Evolutionary conservation across 345 rosid genomes (phyloP).

Genomic region (Aurinia saxatilis): DNA sequence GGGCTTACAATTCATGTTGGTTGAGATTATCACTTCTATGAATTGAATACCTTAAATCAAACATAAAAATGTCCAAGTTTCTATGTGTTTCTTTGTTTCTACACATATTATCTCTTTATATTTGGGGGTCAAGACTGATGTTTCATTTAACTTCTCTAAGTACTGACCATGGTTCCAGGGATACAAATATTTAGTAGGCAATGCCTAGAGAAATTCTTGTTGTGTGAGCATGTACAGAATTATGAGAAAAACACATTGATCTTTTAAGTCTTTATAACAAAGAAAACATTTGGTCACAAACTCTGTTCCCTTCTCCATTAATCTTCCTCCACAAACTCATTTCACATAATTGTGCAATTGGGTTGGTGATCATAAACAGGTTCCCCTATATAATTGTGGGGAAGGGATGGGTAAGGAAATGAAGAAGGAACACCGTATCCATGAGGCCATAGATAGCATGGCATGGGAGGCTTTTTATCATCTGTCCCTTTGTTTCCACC

Average conservation of each 20-base stretch:
- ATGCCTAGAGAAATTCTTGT: no score
- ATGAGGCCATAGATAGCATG: conserved; percentile 16
- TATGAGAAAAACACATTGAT: not conserved
- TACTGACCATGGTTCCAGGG: no score
- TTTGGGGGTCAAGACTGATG: no score
- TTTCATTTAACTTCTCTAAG: no score
- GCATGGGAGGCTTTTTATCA: not conserved
- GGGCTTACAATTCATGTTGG: no score
- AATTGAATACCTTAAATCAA: no score
- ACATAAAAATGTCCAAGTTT: no score
- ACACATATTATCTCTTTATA: no score
- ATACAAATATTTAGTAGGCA: no score
- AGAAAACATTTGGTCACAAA: not conserved
- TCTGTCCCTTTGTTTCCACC: not conserved
- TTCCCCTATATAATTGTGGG: conserved; percentile 7
- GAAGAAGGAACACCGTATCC: conserved; percentile 25
- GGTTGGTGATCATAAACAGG: conserved; percentile 25
- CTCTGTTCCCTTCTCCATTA: not conserved
- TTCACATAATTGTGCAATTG: conserved; percentile 14
- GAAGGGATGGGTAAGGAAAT: conserved; percentile 20
- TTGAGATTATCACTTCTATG: no score
- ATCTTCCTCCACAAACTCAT: not conserved
- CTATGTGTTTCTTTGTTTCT: no score
- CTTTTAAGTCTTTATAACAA: not conserved
- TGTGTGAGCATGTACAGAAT: no score